phyloP scores from a whole-genome alignment of 371 early-diverging fungal species.

The Basidiobolus meristosporus region DNA sequence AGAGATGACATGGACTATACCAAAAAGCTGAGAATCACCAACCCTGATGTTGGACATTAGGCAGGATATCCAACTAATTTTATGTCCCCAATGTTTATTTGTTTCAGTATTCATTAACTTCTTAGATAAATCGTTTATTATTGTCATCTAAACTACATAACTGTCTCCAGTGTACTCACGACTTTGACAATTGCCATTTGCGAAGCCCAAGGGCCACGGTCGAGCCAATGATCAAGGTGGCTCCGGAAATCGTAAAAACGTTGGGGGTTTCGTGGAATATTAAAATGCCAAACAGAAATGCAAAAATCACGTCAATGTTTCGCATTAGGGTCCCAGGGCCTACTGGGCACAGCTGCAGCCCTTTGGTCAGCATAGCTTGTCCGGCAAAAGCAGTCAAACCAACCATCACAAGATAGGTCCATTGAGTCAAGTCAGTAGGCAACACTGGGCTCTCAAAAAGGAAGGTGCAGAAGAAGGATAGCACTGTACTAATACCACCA shows the following conservation, averaged over 20 bases:
- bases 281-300: constrained; percentile 46
- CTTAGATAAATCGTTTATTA: no score
- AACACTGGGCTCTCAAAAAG: constrained; percentile 4
- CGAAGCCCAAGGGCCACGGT: constrained; percentile 42
- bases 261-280: constrained; percentile 46
- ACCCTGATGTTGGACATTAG: no score
- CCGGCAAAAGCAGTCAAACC: constrained; percentile 33
- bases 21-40: no score
- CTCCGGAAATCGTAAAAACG: constrained; percentile 28
- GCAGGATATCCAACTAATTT: no score
- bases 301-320: constrained; percentile 63
- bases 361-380: constrained; percentile 53
- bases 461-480: constrained; percentile 7
- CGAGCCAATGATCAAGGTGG: constrained; percentile 37
- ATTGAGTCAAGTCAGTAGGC: not conserved
- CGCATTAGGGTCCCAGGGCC: constrained; percentile 65
- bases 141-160: no score
- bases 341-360: constrained; percentile 53
- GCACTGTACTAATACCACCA: constrained; percentile 27
- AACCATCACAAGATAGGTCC: not conserved
- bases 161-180: constrained; percentile 1
- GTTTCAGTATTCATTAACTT: no score
- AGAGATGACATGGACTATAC: no score
- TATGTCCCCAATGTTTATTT: no score
- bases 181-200: constrained; percentile 19